phyloP scores from a whole-genome alignment of 768 basidiomycete species.

The Phaeotremella fagi region DNA sequence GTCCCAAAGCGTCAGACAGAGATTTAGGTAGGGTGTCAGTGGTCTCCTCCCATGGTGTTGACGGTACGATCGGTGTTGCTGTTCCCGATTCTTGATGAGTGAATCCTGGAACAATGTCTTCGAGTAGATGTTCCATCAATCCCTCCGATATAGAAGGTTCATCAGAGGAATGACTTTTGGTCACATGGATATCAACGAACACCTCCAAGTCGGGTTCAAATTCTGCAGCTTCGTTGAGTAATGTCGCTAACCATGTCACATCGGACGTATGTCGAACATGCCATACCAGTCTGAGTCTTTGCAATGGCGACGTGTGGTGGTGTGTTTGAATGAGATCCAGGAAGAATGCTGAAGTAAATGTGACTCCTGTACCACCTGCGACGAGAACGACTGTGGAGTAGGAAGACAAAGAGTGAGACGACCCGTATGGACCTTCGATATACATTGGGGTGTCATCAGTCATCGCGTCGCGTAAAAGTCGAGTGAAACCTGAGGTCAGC shows the following conservation, averaged over 20 bases:
- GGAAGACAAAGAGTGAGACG: conserved; percentile 13
- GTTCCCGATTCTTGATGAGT: neutral
- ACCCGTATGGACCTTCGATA: conserved; percentile 36
- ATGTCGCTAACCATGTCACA: conserved; percentile 22
- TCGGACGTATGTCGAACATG: conserved; percentile 33
- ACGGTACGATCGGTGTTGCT: neutral
- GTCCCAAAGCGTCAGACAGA: neutral
- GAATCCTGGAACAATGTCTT: conserved; percentile 2
- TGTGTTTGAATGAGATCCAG: conserved; percentile 8
- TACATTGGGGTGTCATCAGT: conserved; percentile 13
- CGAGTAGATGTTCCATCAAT: conserved; percentile 3
- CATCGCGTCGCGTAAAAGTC: conserved; percentile 16
- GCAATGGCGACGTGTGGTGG: conserved; percentile 7
- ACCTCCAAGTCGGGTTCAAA: neutral
- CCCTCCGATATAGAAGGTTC: conserved; percentile 10
- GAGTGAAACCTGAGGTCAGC: conserved; percentile 25
- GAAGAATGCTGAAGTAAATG: conserved; percentile 23
- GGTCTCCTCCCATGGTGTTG: neutral
- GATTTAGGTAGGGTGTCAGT: neutral
- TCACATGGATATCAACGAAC: conserved; percentile 24
- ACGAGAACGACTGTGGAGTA: conserved; percentile 26
- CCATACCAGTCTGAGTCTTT: conserved; percentile 39
- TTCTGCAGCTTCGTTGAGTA: conserved; percentile 13
- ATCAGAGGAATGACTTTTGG: conserved; percentile 16
- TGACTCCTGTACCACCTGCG: conserved; percentile 35